Evolutionary conservation across 768 basidiomycete genomes (phyloP).

Genomic region (Boletus fagicola): DNA sequence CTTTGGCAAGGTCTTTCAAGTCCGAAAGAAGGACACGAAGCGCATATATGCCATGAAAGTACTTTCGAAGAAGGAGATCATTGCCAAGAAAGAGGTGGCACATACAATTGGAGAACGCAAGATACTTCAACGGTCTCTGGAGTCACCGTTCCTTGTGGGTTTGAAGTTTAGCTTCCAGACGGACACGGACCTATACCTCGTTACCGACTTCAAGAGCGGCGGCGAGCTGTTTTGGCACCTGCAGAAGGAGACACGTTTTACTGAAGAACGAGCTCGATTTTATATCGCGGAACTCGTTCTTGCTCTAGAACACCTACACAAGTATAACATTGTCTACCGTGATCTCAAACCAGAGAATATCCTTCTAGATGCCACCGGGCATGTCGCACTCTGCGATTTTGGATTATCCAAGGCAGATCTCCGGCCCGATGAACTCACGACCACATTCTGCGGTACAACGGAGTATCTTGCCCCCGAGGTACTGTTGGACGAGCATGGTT

Average conservation of each 20-base stretch:
- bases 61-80: constrained; percentile 96
- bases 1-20: constrained; percentile 98
- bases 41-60: constrained; percentile 99
- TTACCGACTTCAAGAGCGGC: constrained; percentile 98
- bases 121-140: constrained; percentile 90
- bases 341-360: constrained; percentile 99
- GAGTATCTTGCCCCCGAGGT: constrained; percentile 99
- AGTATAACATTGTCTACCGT: constrained; percentile 93
- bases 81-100: constrained; percentile 98
- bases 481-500: constrained; percentile 96
- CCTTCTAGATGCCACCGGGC: constrained; percentile 95
- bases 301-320: constrained; percentile 95
- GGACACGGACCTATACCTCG: constrained; percentile 89
- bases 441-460: constrained; percentile 98
- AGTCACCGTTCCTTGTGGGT: constrained; percentile 96
- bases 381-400: constrained; percentile 98
- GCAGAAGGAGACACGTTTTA: constrained; percentile 92
- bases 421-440: constrained; percentile 91
- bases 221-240: constrained; percentile 99
- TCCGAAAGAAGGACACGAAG: constrained; percentile 95
- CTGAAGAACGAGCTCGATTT: constrained; percentile 90
- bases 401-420: constrained; percentile 96
- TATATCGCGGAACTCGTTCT: constrained; percentile 95
- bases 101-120: constrained; percentile 99
- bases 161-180: constrained; percentile 99